Conservation (phyloP, 2,329 filamentous ascomycete genomes). For the Fusarium drepaniforme region DNA sequence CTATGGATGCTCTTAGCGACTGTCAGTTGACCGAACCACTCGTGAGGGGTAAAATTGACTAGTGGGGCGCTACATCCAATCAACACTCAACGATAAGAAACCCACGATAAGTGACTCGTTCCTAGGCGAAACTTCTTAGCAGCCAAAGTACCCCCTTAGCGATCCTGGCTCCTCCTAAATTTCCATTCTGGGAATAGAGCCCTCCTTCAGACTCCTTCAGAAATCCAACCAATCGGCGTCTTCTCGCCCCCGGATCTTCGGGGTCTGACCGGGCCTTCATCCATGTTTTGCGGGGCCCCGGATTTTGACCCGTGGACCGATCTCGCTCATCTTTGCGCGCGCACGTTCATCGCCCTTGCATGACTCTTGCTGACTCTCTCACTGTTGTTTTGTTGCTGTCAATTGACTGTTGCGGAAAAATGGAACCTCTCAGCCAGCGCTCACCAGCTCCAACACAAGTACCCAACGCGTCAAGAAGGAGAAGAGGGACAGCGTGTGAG, state of each 20-base stretch:
- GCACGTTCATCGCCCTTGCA: not conserved
- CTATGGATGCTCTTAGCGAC: not conserved
- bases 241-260: not conserved
- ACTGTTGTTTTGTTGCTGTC: not conserved
- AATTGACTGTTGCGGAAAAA: not conserved
- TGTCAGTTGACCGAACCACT: not conserved
- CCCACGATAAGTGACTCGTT: not conserved
- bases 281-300: not conserved
- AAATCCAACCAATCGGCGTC: not conserved
- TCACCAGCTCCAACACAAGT: not conserved
- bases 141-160: not conserved
- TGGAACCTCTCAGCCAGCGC: not conserved
- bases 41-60: not conserved
- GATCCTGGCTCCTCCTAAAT: not conserved
- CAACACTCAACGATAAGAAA: rapidly evolving
- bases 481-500: not conserved
- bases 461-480: not conserved
- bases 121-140: not conserved
- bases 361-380: not conserved
- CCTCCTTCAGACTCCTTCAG: no score
- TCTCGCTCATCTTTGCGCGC: not conserved
- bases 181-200: not conserved
- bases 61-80: not conserved
- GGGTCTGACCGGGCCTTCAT: not conserved
- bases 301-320: not conserved